phyloP scores from a whole-genome alignment of 768 basidiomycete genomes.

The Trichaptum fuscoviolaceum region DNA sequence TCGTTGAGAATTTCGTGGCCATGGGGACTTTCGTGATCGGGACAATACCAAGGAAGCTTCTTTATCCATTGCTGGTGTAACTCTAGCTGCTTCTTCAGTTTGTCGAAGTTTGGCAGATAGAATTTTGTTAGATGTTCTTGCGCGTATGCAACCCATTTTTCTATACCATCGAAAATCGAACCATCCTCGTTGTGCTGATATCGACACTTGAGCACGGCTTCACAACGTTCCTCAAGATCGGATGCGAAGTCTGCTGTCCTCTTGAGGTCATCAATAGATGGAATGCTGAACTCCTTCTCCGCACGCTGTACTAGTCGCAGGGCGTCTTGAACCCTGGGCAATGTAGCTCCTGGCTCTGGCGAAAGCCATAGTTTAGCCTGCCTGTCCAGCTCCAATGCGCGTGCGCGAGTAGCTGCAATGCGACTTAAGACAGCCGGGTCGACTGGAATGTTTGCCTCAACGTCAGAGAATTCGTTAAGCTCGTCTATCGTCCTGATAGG shows the following conservation, averaged over 20 bases:
- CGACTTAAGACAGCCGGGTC: constrained; percentile 62
- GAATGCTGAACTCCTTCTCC: constrained; percentile 73
- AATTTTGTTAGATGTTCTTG: constrained; percentile 70
- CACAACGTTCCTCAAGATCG: constrained; percentile 72
- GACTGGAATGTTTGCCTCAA: constrained; percentile 64
- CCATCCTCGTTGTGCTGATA: constrained; percentile 51
- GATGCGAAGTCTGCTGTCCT: constrained; percentile 70
- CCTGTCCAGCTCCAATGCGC: constrained; percentile 76
- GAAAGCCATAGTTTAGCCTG: constrained; percentile 68
- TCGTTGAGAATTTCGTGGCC: constrained; percentile 65
- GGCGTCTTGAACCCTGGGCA: constrained; percentile 65
- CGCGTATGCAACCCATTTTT: constrained; percentile 69
- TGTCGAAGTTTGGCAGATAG: constrained; percentile 65
- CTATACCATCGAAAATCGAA: constrained; percentile 68
- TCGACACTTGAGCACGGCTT: constrained; percentile 61
- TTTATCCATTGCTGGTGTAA: constrained; percentile 68
- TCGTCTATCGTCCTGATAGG: constrained; percentile 72
- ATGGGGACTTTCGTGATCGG: constrained; percentile 59
- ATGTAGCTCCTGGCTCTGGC: constrained; percentile 47
- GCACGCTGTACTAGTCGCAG: constrained; percentile 62
- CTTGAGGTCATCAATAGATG: constrained; percentile 59
- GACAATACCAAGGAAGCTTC: constrained; percentile 75
- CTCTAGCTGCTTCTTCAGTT: constrained; percentile 61
- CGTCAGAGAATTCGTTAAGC: constrained; percentile 64
- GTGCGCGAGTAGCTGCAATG: constrained; percentile 55